Evolutionary conservation across 208 protist species (phyloP).

Genomic region (Wallacemonas rigidus): DNA sequence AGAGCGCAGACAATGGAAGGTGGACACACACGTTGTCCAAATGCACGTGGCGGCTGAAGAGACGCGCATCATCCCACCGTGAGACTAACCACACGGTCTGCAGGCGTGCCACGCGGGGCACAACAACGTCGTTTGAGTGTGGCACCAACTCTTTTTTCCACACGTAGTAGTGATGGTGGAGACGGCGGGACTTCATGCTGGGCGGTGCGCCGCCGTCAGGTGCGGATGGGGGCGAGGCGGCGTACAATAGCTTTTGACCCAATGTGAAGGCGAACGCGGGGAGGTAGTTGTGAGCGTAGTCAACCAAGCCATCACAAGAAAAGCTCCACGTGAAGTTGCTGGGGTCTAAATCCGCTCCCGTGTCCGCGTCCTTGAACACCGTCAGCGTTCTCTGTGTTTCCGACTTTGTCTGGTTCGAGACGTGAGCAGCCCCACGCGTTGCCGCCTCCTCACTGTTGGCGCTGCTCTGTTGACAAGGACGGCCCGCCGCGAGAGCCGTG

Average conservation of each 20-base stretch:
- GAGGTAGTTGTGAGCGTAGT: conserved; percentile 35
- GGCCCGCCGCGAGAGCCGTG: neutral
- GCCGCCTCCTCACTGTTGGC: no score
- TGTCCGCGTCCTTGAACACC: conserved; percentile 48
- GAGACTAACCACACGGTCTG: conserved; percentile 61
- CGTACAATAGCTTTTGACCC: conserved; percentile 58
- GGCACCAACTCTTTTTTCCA: conserved; percentile 41
- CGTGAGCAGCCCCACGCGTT: no score
- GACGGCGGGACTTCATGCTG: conserved; percentile 1
- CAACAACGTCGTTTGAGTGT: neutral
- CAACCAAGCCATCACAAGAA: neutral
- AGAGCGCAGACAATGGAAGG: neutral
- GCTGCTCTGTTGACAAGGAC: no score
- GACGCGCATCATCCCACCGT: conserved; percentile 51
- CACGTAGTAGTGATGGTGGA: conserved; percentile 49
- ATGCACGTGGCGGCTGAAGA: conserved; percentile 25
- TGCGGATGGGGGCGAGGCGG: neutral
- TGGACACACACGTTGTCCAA: conserved; percentile 12
- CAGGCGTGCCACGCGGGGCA: conserved; percentile 30
- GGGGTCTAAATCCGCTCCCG: conserved; percentile 19
- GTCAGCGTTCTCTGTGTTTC: conserved; percentile 18
- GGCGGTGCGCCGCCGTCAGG: conserved; percentile 2
- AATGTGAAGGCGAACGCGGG: conserved; percentile 73
- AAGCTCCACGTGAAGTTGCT: conserved; percentile 13
- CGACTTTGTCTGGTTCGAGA: no score